phyloP scores from a whole-genome alignment of 2,329 filamentous ascomycete species.

The Aspergillus piperis region DNA sequence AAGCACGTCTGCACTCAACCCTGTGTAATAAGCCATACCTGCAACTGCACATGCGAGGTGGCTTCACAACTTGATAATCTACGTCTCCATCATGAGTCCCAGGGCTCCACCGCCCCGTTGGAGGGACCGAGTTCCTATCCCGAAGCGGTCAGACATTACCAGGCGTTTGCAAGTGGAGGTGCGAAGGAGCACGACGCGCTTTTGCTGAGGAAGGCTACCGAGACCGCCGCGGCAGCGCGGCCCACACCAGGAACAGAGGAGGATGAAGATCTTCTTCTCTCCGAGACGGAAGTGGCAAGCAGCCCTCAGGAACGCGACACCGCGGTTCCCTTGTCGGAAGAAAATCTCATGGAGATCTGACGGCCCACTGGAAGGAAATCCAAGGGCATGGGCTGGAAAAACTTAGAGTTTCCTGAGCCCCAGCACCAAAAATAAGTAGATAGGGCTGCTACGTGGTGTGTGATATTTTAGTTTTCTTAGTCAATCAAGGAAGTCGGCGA shows the following conservation, averaged over 20 bases:
- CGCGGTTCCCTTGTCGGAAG: not conserved
- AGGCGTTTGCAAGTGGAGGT: constrained; percentile 34
- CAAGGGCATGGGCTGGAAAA: not conserved
- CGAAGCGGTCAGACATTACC: constrained; percentile 23
- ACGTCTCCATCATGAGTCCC: not conserved
- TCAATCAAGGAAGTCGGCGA: not conserved
- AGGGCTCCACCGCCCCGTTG: not conserved
- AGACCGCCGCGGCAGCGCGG: not conserved
- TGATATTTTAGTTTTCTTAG: too few species aligned
- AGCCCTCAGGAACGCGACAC: not conserved
- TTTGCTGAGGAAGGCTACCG: constrained; percentile 19
- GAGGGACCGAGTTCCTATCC: not conserved
- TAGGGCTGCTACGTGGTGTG: not conserved
- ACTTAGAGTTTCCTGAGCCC: not conserved
- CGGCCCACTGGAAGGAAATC: not conserved
- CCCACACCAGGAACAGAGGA: not conserved
- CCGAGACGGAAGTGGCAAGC: not conserved
- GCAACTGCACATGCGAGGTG: constrained; percentile 32
- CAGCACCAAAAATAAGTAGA: not conserved
- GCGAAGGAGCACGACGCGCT: constrained; percentile 30
- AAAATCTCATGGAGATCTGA: not conserved
- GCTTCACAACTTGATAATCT: not conserved
- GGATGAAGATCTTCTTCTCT: not conserved
- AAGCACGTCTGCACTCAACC: constrained; percentile 39
- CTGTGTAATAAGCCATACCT: constrained; percentile 33